Conservation (phyloP, 1,139 yeast species). For the Debaryomyces nepalensis region DNA sequence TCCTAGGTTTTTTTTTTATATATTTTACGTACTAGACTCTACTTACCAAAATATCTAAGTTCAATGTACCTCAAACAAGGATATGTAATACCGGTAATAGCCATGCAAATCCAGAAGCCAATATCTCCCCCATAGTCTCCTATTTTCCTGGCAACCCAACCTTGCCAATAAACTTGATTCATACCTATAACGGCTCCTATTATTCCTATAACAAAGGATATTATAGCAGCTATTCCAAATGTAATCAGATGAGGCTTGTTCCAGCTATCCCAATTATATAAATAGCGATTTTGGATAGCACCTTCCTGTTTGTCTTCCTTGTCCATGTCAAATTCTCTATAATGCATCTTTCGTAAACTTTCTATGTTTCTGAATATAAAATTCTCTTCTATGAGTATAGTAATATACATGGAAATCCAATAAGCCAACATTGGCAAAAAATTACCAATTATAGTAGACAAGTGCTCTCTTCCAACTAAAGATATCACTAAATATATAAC, state of each 20-base stretch:
- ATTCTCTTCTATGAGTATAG: slow-evolving; percentile 30
- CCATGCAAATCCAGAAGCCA: slow-evolving; percentile 83
- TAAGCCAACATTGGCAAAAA: slow-evolving; percentile 36
- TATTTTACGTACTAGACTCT: too few species aligned
- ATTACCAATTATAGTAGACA: slow-evolving; percentile 30
- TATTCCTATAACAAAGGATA: slow-evolving; percentile 30
- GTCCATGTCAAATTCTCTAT: slow-evolving; percentile 20
- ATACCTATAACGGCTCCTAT: slow-evolving; percentile 39
- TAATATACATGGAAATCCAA: slow-evolving; percentile 34
- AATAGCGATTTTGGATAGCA: slow-evolving; percentile 2
- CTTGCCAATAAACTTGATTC: slow-evolving; percentile 38
- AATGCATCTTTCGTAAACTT: slow-evolving; percentile 18
- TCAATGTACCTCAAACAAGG: slow-evolving; percentile 70
- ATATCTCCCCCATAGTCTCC: slow-evolving; percentile 66
- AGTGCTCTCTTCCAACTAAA: slow-evolving; percentile 27
- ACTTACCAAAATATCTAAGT: slow-evolving; percentile 55
- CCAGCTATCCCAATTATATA: slow-evolving; percentile 64
- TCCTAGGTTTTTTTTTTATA: too few species aligned
- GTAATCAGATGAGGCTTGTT: slow-evolving; percentile 46
- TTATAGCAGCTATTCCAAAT: slow-evolving; percentile 32
- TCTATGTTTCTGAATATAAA: slow-evolving; percentile 23
- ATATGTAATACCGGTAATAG: slow-evolving; percentile 65
- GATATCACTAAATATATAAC: slow-evolving; percentile 27
- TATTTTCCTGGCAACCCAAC: slow-evolving; percentile 32
- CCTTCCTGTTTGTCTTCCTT: slow-evolving; percentile 8